phyloP scores from a whole-genome alignment of 2,329 filamentous ascomycete genomes.

The Aspergillus sp. region DNA sequence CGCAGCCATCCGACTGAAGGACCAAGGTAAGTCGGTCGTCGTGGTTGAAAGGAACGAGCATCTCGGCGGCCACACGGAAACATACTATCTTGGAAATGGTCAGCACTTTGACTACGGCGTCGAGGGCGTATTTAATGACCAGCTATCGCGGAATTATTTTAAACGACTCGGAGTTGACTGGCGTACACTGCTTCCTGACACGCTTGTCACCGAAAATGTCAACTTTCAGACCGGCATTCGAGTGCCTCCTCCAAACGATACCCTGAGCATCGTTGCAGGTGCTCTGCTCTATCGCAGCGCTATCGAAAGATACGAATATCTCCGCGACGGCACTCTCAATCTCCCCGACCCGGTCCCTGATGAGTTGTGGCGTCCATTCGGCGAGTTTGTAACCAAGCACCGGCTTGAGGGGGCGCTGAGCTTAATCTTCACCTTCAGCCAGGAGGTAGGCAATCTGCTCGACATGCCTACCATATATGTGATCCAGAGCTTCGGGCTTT shows the following conservation, averaged over 20 bases:
- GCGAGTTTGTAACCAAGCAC: conserved; percentile 16
- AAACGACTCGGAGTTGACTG: conserved; percentile 27
- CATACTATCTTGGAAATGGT: conserved; percentile 28
- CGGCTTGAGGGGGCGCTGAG: conserved; percentile 7
- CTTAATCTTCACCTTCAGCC: conserved; percentile 10
- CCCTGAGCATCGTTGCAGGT: neutral
- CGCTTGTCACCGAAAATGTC: conserved; percentile 21
- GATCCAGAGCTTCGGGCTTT: conserved; percentile 12
- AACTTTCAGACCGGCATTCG: conserved; percentile 28
- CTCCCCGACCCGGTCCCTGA: conserved; percentile 34
- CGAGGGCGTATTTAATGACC: conserved; percentile 31
- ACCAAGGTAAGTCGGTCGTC: conserved; percentile 31
- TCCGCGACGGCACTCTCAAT: conserved; percentile 29
- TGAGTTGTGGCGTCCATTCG: conserved; percentile 17
- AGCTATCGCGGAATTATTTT: conserved; percentile 31
- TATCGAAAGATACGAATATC: conserved; percentile 12
- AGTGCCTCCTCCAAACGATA: conserved; percentile 11
- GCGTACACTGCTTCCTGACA: conserved; percentile 12
- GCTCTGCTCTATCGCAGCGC: conserved; percentile 9
- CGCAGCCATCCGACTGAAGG: conserved; percentile 31
- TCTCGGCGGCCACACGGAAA: conserved; percentile 37
- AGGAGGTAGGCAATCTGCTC: conserved; percentile 12
- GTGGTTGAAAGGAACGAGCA: conserved; percentile 35
- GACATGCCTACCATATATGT: conserved; percentile 10
- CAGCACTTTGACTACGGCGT: conserved; percentile 35